A percentile compares a stretch with the other conserved stretches of the same genome.
These are phyloP conservation scores for Spathaspora gorwiae DNA, from an alignment of 805 yeast genomes.

Conservation along the genomic window DNA sequence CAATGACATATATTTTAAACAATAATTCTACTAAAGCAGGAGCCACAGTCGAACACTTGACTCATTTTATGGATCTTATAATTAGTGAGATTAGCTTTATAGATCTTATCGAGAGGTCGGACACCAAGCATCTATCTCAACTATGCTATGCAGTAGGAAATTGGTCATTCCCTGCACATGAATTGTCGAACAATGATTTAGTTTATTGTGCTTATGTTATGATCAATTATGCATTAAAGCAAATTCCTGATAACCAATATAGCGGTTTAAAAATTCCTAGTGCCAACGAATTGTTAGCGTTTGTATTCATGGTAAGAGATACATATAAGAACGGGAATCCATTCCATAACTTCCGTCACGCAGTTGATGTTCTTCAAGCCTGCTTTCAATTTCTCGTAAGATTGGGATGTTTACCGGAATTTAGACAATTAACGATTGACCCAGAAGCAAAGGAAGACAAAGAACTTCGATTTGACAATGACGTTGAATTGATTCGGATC, in stretches of 20 bases:
- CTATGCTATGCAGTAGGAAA: conserved; percentile 44
- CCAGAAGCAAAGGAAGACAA: conserved; percentile 24
- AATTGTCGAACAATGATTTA: conserved; percentile 60
- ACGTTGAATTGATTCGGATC: not conserved
- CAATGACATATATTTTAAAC: conserved; percentile 32
- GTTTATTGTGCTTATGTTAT: conserved; percentile 56
- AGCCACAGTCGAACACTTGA: conserved; percentile 18
- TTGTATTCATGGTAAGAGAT: conserved; percentile 66
- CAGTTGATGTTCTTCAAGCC: conserved; percentile 92
- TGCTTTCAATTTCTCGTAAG: conserved; percentile 60
- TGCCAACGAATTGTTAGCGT: conserved; percentile 47
- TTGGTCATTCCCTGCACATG: conserved; percentile 73
- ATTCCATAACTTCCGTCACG: conserved; percentile 94
- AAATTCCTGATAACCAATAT: conserved; percentile 13
- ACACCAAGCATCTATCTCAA: conserved; percentile 19
- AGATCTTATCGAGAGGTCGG: conserved; percentile 20
- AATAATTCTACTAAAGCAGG: conserved; percentile 21
- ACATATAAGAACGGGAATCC: conserved; percentile 82
- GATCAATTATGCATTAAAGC: conserved; percentile 40
- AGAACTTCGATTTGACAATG: not conserved
- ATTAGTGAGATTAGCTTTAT: conserved; percentile 27
- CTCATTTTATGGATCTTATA: conserved; percentile 20
- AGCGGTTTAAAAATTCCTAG: conserved; percentile 9
- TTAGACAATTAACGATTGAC: conserved; percentile 30
- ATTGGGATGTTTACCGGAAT: conserved; percentile 35